Base-by-base conservation (phyloP, 2,329 filamentous ascomycete species). In the Colletotrichum navitas region DNA sequence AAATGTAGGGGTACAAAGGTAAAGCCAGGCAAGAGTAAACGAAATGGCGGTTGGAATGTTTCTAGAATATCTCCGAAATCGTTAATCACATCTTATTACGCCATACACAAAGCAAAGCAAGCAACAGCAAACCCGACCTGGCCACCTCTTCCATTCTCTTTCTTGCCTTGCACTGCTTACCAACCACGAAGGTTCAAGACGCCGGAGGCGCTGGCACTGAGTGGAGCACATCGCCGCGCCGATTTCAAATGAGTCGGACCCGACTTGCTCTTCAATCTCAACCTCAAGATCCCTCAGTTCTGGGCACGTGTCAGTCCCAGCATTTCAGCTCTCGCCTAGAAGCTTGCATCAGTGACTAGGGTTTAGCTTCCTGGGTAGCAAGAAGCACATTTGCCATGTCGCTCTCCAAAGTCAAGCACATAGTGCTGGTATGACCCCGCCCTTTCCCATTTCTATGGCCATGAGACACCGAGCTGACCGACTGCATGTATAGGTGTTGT, bases 401-500 rank as follows among this genome's bases (percentile, higher is more conserved):
- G 72, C 85, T 93, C 36, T 81, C 88, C 65, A 91, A 91, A 76
- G 88, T 95, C 77, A 92, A 93, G 77, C 91, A 95, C 79, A 92
- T 96, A 74, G 86, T 94, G 74, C 88, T 96, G 76, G 93, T 94
- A 83, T 43, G 85, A 80, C 63, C 58, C 65, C 66, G 43, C 70
- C 43, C 56, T 68, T 36, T 54, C 39, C 47, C 54, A 60, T 60
- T 41, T 59, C 16, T 43, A n/a, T 34, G 49, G 32, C 11, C 32
- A 16, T 39, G n/a, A 29, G 5, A 24, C 36, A 39, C 18, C n/a
- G 12, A 34, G 26, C 39, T 14, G 11, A 71, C 59, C 67, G 63
- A 59, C 54, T 55, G 39, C 32, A 45, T 39, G 10, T 45, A n/a
- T 21, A 90, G 88, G 88, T 95, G 74, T 92, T 99, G 59, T 98